phyloP scores from a whole-genome alignment of 2,329 filamentous ascomycete genomes.

The Aspergillus sp. region DNA sequence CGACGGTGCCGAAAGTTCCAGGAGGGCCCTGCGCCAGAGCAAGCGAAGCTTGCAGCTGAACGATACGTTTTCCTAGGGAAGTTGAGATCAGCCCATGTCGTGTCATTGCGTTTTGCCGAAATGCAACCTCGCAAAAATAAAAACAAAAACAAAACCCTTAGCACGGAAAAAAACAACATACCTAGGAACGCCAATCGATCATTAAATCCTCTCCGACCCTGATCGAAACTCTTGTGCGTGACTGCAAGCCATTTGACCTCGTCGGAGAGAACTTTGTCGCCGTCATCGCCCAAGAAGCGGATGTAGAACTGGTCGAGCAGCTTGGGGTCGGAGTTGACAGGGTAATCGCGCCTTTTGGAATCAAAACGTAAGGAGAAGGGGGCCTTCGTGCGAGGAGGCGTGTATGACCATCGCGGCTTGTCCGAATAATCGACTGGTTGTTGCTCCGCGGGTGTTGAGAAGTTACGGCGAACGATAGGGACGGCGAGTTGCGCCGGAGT shows the following conservation, averaged over 20 bases:
- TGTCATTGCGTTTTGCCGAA: background rate
- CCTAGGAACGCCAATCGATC: constrained; percentile 87
- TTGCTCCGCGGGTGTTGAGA: constrained; percentile 31
- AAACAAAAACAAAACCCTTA: too few relatives aligned
- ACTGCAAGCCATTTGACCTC: constrained; percentile 96
- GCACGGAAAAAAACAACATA: constrained; percentile 43
- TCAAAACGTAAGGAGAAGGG: constrained; percentile 52
- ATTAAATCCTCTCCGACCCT: constrained; percentile 91
- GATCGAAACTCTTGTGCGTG: constrained; percentile 98
- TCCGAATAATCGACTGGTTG: constrained; percentile 32
- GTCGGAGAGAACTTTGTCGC: constrained; percentile 74
- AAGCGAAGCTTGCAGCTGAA: constrained; percentile 65
- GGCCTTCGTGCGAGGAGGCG: constrained; percentile 68
- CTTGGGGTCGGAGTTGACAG: constrained; percentile 71
- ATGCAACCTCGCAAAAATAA: background rate
- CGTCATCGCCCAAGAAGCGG: constrained; percentile 70
- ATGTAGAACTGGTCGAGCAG: constrained; percentile 76
- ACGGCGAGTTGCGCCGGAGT: constrained; percentile 17
- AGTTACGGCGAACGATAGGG: constrained; percentile 23
- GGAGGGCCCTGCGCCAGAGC: constrained; percentile 55
- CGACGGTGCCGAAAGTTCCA: constrained; percentile 25
- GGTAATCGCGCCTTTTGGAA: constrained; percentile 50
- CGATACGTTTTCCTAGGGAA: constrained; percentile 59
- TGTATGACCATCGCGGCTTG: constrained; percentile 68
- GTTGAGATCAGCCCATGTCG: background rate